phyloP scores from a whole-genome alignment of 2,329 filamentous ascomycete species.

The Teratosphaeria epicoccoides region DNA sequence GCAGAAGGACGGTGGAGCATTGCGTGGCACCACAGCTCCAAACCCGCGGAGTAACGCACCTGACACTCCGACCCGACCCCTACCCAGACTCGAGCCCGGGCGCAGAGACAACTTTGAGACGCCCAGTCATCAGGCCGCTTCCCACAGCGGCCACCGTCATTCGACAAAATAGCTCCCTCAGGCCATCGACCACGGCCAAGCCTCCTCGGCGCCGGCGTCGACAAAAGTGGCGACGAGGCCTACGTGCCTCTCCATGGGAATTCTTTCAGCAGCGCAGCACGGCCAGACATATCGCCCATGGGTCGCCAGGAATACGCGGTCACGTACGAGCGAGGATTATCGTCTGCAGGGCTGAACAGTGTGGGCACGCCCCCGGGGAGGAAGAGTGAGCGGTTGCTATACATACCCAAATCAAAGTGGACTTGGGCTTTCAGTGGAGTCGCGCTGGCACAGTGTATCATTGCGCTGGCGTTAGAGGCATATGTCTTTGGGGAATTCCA shows the following conservation, averaged over 20 bases:
- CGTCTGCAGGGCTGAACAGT: background rate
- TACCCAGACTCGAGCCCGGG: background rate
- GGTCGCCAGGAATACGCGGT: background rate
- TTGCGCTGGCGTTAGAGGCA: conserved; percentile 75
- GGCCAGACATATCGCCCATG: background rate
- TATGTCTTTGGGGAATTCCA: conserved; percentile 90
- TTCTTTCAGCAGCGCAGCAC: conserved; percentile 16
- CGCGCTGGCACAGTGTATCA: conserved; percentile 62
- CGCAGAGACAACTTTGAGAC: background rate
- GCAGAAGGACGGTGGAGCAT: background rate
- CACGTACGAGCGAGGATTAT: conserved; percentile 2
- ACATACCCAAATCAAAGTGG: conserved; percentile 75
- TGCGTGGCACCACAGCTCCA: background rate
- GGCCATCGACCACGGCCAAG: conserved; percentile 49
- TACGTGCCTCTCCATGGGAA: conserved; percentile 40
- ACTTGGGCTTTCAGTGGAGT: conserved; percentile 74
- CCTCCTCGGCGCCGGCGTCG: conserved; percentile 42
- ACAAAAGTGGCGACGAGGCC: conserved; percentile 10
- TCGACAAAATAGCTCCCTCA: conserved; percentile 33
- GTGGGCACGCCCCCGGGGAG: conserved; percentile 9
- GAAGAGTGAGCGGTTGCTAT: conserved; percentile 42
- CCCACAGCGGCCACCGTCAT: conserved; percentile 14
- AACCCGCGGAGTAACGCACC: too few relatives aligned
- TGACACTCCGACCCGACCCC: background rate
- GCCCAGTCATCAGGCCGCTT: conserved; percentile 10